phyloP scores from a whole-genome alignment of 2,329 filamentous ascomycete species.

The Colletotrichum lupini region DNA sequence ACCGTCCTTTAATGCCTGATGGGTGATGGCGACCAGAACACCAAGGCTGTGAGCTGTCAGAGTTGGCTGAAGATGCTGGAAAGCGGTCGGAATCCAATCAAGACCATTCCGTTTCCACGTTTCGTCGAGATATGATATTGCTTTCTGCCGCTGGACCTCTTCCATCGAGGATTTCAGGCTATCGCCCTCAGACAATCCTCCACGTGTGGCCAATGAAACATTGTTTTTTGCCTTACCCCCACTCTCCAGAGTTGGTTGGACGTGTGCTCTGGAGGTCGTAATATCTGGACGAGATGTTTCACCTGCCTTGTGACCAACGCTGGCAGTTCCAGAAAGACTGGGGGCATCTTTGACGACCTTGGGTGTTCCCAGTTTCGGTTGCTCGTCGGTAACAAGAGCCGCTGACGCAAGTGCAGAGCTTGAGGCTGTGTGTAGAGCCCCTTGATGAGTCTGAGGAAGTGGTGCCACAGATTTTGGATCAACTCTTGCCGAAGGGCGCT shows the following conservation, averaged over 20 bases:
- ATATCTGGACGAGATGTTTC: background rate
- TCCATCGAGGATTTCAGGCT: background rate
- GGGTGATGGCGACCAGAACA: constrained; percentile 6
- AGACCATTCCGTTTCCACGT: constrained; percentile 3
- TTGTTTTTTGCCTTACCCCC: background rate
- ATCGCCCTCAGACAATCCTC: background rate
- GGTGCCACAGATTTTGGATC: background rate
- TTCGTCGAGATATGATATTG: constrained; percentile 5
- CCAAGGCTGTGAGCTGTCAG: constrained; percentile 17
- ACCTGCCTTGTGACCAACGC: background rate
- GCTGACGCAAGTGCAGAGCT: background rate
- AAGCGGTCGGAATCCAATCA: constrained; percentile 25
- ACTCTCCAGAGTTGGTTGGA: background rate
- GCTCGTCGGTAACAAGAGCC: background rate
- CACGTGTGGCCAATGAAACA: background rate
- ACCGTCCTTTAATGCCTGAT: constrained; percentile 9
- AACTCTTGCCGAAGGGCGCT: background rate
- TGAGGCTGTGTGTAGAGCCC: background rate
- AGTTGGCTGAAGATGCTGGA: constrained; percentile 6
- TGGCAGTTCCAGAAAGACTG: background rate
- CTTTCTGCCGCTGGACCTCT: background rate
- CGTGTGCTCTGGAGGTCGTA: background rate
- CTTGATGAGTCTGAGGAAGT: background rate
- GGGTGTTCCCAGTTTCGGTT: background rate
- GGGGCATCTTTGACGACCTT: background rate